Evolutionary conservation across 176 grass and related monocot species (phyloP).

Genomic region (Alopecurus myosuroides): DNA sequence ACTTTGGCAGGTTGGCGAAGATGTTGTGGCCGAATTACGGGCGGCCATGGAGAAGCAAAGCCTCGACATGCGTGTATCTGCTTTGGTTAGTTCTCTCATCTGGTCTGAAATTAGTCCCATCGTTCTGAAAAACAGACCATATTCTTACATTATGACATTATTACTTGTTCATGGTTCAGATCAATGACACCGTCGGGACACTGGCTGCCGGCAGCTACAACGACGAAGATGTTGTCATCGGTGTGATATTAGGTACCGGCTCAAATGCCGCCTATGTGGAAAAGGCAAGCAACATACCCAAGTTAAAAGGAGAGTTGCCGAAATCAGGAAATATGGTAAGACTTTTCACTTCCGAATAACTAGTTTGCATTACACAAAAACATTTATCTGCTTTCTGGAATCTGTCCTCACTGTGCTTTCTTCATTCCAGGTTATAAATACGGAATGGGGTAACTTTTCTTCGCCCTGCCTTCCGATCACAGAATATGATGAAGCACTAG

Average conservation of each 20-base stretch:
- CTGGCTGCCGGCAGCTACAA: slow-evolving; percentile 65
- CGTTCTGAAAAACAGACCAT: neutral
- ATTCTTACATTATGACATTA: neutral
- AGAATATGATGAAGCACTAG: slow-evolving; percentile 64
- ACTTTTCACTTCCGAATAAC: neutral
- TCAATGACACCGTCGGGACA: slow-evolving; percentile 88
- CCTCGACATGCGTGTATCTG: slow-evolving; percentile 60
- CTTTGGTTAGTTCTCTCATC: slow-evolving; percentile 48
- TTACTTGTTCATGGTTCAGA: slow-evolving; percentile 32
- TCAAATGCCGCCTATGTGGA: slow-evolving; percentile 70
- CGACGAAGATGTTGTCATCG: slow-evolving; percentile 46
- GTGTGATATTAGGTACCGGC: slow-evolving; percentile 64
- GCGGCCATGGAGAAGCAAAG: slow-evolving; percentile 63
- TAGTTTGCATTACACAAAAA: neutral
- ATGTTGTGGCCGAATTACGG: slow-evolving; percentile 67
- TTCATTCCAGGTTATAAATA: slow-evolving; percentile 52
- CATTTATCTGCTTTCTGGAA: neutral
- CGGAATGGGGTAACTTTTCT: slow-evolving; percentile 69
- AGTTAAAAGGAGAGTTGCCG: slow-evolving; percentile 30
- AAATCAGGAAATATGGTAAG: slow-evolving; percentile 58
- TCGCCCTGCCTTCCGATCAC: slow-evolving; percentile 60
- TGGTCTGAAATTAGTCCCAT: neutral
- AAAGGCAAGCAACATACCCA: slow-evolving; percentile 41
- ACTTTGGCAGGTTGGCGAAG: slow-evolving; percentile 51
- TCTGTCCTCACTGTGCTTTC: neutral